Base-by-base conservation (phyloP, 345 rosid genomes). In the Noccaea bulbosa region DNA sequence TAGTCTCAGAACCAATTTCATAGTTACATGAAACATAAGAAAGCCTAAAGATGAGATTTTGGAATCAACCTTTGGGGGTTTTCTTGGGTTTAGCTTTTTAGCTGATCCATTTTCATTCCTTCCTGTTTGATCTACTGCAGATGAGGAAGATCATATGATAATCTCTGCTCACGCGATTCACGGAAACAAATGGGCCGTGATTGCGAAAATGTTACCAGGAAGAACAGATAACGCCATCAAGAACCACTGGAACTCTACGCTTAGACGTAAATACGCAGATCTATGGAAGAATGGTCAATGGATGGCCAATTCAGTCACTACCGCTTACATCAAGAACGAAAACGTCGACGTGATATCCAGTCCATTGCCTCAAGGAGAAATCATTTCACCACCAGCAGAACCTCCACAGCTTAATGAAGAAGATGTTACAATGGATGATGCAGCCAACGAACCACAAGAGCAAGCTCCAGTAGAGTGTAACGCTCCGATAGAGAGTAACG, bases 171-270 rank as follows among this genome's bases (percentile, higher is more conserved):
- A 91, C 57, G 80, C 84, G 11, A 62, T 80, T 52, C 89, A 91
- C 58, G 98, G 96, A 11, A 93, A 93, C 86, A 93, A 91, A 76
- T 93, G 98, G 98, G 96, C 93, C 1, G 90, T 77, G 8, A 93
- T 93, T 46, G 90, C 97, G 1, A 87, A 83, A 71, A 81, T 85
- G 46, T 70, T 93, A 51, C 88, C 97, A 0, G 97, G 96, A 22
- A 86, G 97, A 83, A 90, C 97, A 11, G 94, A 89, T 72, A 88
- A 88, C 63, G 88, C 97, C 11, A 93, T 93, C 65, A 90, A 90
- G 85, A 93, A 93, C 72, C 98, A 93, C 62, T 90, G 97, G 97
- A 87, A 88, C 84, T 88, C 95, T 8, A 84, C 97, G 1, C 81
- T 91, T 46, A 83, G 89, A 81, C 89, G 92, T 33, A 79, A 84